Evolutionary conservation across 2,329 filamentous ascomycete species (phyloP).

Genomic region (Myriangium duriaei): DNA sequence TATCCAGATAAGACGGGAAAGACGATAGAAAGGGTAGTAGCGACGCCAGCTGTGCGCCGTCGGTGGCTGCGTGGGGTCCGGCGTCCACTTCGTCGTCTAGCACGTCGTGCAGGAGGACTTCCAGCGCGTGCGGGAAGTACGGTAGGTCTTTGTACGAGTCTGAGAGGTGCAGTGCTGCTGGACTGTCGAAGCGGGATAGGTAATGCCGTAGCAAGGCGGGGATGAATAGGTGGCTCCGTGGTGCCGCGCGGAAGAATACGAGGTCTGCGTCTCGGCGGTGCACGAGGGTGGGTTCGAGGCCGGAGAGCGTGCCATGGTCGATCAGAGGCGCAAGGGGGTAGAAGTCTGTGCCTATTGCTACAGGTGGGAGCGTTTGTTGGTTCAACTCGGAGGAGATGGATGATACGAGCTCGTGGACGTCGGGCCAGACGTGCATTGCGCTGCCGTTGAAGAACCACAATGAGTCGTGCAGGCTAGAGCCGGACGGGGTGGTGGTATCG

Average conservation of each 20-base stretch:
- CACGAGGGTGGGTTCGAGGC: slow-evolving; percentile 84
- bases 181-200: slow-evolving; percentile 61
- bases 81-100: slow-evolving; percentile 86
- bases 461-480: slow-evolving; percentile 60
- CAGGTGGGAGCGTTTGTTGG: slow-evolving; percentile 59
- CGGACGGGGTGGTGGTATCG: slow-evolving; percentile 4
- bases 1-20: slow-evolving; percentile 73
- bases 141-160: slow-evolving; percentile 75
- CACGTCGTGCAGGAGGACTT: slow-evolving; percentile 83
- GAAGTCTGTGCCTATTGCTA: slow-evolving; percentile 80
- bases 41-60: slow-evolving; percentile 31
- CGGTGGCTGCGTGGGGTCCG: slow-evolving; percentile 30
- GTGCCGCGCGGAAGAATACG: slow-evolving; percentile 76
- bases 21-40: slow-evolving; percentile 42
- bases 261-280: slow-evolving; percentile 86
- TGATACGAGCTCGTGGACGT: slow-evolving; percentile 70
- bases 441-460: slow-evolving; percentile 89
- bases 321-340: slow-evolving; percentile 81
- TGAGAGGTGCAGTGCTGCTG: slow-evolving; percentile 68
- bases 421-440: slow-evolving; percentile 77
- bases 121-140: slow-evolving; percentile 87
- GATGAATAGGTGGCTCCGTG: slow-evolving; percentile 87
- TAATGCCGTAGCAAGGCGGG: slow-evolving; percentile 76
- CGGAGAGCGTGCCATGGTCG: slow-evolving; percentile 81
- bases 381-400: slow-evolving; percentile 53